A percentile compares a stretch with the other conserved stretches of the same genome.
Evolutionary conservation across 2,329 filamentous ascomycete genomes (phyloP).

Genomic region (Cordyceps pruinosa): DNA sequence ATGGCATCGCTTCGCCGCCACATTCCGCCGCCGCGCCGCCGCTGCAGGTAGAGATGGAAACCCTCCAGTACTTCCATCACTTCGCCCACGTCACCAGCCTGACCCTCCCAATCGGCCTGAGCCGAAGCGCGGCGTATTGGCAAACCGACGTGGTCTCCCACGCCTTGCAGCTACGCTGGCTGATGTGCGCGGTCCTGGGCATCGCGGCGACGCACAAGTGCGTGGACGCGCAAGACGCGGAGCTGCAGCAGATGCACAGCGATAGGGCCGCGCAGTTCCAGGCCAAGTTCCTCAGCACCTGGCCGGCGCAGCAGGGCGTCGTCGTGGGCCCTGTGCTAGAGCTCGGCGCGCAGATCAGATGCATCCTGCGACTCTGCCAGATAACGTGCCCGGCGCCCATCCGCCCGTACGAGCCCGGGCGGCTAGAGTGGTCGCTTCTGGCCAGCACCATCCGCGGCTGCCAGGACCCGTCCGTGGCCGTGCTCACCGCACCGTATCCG

Average conservation of each 20-base stretch:
- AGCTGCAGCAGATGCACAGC: not conserved
- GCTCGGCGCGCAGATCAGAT: not conserved
- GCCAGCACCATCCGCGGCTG: not conserved
- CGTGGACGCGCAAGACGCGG: not conserved
- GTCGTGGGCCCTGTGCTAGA: not conserved
- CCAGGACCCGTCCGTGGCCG: not conserved
- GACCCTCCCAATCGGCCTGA: not conserved
- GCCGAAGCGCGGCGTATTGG: not conserved
- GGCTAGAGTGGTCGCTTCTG: not conserved
- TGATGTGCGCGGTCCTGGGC: not conserved
- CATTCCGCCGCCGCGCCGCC: not conserved
- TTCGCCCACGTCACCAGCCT: not conserved
- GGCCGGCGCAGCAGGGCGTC: not conserved
- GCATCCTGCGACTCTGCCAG: not conserved
- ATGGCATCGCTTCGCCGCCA: not conserved
- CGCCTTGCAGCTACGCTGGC: not conserved
- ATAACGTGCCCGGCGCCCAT: not conserved
- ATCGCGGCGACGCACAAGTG: not conserved
- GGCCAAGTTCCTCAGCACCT: not conserved
- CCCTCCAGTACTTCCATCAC: not conserved
- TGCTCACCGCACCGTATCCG: not conserved
- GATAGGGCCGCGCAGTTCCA: not conserved
- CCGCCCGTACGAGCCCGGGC: not conserved
- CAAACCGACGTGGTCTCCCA: not conserved
- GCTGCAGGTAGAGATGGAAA: not conserved